Evolutionary conservation across 2,329 filamentous ascomycete genomes (phyloP), one percentile per base, ranked within the genome.

Genomic region (Pyrenophora graminea): DNA sequence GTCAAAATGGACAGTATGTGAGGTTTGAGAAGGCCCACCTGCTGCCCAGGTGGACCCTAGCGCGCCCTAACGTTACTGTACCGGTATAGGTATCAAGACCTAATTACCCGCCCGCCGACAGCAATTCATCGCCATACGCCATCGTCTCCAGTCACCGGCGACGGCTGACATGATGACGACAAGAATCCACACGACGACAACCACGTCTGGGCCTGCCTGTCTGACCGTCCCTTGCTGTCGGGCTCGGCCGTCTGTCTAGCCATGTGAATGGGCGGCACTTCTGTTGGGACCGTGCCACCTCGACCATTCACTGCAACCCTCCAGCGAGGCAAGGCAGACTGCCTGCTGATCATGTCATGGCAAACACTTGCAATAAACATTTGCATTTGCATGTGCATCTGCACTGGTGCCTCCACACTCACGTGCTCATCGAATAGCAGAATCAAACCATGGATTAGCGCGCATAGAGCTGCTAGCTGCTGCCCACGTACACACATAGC

Each of bases 1-100:
- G 46, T 25, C 49, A 48, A 51, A 51, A 48, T 48, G 45, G 36
- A 31, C 39, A 23, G 49, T 27, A 33, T 25, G 42, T 48, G 47
- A 44, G 53, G 48, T 43, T 41, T 43, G 47, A 40, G 10, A 12
- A 30, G 34, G 54, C 47, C 47, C 47, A 45, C 47, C 30, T 31
- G 31, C 42, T 37, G 43, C 9, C 27, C 27, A 30, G 27, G 27
- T 30, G 27, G 23, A 38, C 43, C 43, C 48, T 47, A 47, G 43
- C 48, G 47, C 41, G 27, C 17, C 6, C 34, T 34, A 25, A 7
- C 9, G 27, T 5, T 21, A 21, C 17, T 4, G 27, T 34, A 25
- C 27, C 9, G 27, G 15, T 15, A 15, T 33, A 17, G 15, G 15
- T 31, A 23, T 40, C 36, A 27, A 13, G 36, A 36, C 9, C 38